A percentile compares a stretch with the other conserved stretches of the same genome.
These are phyloP conservation scores for Podospora pseudoanserina DNA, from an alignment of 495 filamentous ascomycete species.

Conservation along the genomic window DNA sequence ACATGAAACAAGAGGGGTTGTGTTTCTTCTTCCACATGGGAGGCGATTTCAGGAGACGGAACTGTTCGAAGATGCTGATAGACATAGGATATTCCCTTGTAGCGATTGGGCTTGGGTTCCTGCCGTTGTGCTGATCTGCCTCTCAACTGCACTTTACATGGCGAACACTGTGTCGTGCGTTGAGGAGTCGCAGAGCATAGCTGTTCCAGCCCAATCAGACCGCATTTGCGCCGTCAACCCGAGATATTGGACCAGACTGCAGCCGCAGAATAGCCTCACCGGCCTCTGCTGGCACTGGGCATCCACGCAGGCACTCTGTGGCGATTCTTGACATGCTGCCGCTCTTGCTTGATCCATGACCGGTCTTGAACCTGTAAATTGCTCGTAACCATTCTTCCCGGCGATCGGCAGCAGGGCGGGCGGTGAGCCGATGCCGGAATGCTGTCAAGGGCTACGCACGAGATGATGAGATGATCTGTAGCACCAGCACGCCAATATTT, in stretches of 20 bases:
- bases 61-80: not conserved
- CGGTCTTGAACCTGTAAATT: not conserved
- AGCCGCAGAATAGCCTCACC: not conserved
- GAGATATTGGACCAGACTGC: conserved; percentile 9
- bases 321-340: not conserved
- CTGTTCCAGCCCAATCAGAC: conserved; percentile 20
- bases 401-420: conserved; percentile 1
- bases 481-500: not conserved
- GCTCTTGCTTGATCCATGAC: too few relatives aligned
- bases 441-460: conserved; percentile 4
- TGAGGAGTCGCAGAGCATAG: not conserved
- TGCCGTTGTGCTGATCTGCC: too few relatives aligned
- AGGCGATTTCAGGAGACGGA: conserved; percentile 12
- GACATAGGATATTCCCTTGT: not conserved
- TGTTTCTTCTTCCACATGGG: conserved; percentile 3
- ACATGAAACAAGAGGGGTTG: conserved; percentile 42
- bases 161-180: not conserved
- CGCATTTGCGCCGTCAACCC: conserved; percentile 5
- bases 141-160: not conserved
- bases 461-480: conserved; percentile 12
- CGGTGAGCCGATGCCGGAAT: conserved; percentile 7
- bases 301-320: not conserved
- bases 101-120: not conserved
- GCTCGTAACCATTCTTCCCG: conserved; percentile 5
- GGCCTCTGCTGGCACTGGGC: conserved; percentile 3